A percentile compares a stretch with the other conserved stretches of the same genome.
Evolutionary conservation across 2,329 filamentous ascomycete species (phyloP).

Genomic region (Venturia nashicola): DNA sequence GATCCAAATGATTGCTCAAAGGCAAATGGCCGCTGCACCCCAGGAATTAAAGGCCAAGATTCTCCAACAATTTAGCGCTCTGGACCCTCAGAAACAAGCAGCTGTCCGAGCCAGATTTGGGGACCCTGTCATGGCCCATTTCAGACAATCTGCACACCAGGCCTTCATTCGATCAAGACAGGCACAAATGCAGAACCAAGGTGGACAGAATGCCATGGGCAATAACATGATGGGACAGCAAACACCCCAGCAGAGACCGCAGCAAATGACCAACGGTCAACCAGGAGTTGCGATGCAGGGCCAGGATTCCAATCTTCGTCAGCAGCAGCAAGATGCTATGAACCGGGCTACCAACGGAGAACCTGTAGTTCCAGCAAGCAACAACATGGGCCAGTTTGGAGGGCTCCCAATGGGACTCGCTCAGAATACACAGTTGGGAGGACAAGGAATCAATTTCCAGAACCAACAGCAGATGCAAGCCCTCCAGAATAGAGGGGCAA

Average conservation of each 20-base stretch:
- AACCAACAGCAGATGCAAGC: conserved; percentile 1
- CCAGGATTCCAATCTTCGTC: conserved; percentile 38
- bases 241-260: conserved; percentile 24
- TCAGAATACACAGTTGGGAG: conserved; percentile 22
- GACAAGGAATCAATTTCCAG: conserved; percentile 23
- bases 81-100: not conserved
- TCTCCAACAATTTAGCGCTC: not conserved
- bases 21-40: not conserved
- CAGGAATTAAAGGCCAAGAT: conserved; percentile 12
- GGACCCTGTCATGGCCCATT: not conserved
- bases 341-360: conserved; percentile 49
- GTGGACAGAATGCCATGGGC: not conserved
- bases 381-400: conserved; percentile 29
- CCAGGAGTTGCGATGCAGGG: conserved; percentile 19
- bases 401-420: conserved; percentile 17
- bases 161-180: not conserved
- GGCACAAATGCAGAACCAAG: not conserved
- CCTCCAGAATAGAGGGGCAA: conserved; percentile 28
- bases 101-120: not conserved
- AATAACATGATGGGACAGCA: conserved; percentile 14
- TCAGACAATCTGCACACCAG: conserved; percentile 1
- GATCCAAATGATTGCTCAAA: conserved; percentile 9
- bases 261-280: conserved; percentile 27
- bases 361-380: conserved; percentile 52
- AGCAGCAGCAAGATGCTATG: conserved; percentile 49